Base-by-base conservation (phyloP, 352 stramenopile species). In the Ophiocytium majus region DNA sequence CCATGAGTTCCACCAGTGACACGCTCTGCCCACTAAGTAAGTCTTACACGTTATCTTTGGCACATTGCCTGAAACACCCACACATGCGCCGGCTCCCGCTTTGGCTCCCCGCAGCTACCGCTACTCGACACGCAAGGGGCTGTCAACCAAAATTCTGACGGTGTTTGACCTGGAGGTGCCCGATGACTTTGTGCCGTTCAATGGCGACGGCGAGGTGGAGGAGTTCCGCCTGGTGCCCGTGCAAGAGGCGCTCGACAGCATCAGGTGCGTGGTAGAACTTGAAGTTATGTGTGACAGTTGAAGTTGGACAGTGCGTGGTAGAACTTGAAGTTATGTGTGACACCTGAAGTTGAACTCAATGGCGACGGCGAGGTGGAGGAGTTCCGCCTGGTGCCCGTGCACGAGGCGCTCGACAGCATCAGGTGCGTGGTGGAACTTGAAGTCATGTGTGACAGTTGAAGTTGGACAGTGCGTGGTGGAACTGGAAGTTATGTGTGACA, bases 161-260 rank as follows among this genome's bases (percentile, higher is more conserved):
- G 86, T 89, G 14, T 90, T 90, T 76, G 86, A 90, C 83, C 79
- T 90, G 31, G 66, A 87, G 82, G 63, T 90, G 5, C 86, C 86
- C n/a, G 36, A 79, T 5, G 78, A 88, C 49, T 89, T 89, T 80
- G 76, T 85, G 32, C 86, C 86, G 0, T 88, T 86, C 85, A 90
- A 90, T 79, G 86, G 86, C 78, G 86, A 90, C 83, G 86, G 86
- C 34, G 86, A 90, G 84, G 86, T 90, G 23, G 86, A 90, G 34
- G 79, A 85, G 35, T 90, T 90, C 49, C 0, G 80, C 0, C 80
- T 89, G 23, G 75, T 90, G 80, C 50, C 80, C 28, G 75, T 89
- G 32, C 50, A 86, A 10, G 84, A 90, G 28, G 86, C 85, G 5
- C 37, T 90, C 32, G 76, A 89, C 0, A 85, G 34, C n/a, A 86